Evolutionary conservation across 768 basidiomycete genomes (phyloP).

Genomic region (Rhodotorula paludigena): DNA sequence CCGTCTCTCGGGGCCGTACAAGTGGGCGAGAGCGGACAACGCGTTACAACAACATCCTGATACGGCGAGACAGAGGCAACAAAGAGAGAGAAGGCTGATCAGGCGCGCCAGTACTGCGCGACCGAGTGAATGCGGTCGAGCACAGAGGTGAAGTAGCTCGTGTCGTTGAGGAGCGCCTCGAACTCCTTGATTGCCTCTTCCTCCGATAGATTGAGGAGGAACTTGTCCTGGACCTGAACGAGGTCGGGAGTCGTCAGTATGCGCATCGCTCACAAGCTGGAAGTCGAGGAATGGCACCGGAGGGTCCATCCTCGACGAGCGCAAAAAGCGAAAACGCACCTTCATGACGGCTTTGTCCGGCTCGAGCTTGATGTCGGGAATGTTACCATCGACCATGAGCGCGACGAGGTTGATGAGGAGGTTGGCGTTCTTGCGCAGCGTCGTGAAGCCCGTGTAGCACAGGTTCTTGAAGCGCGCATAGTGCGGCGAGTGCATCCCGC

Average conservation of each 20-base stretch:
- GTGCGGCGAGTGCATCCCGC: conserved; percentile 91
- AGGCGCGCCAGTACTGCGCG: conserved; percentile 26
- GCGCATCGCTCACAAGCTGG: too few relatives aligned
- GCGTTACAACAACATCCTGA: too few relatives aligned
- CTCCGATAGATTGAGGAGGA: conserved; percentile 85
- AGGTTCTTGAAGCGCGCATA: conserved; percentile 93
- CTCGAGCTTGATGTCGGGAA: conserved; percentile 85
- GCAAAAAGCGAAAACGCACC: too few relatives aligned
- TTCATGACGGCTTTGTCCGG: conserved; percentile 53
- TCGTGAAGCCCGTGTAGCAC: conserved; percentile 96
- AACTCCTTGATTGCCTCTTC: conserved; percentile 91
- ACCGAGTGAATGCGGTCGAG: conserved; percentile 84
- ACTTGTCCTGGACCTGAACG: conserved; percentile 94
- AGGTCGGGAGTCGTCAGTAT: conserved; percentile 67
- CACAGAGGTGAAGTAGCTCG: conserved; percentile 85
- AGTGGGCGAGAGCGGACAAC: too few relatives aligned
- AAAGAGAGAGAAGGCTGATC: too few relatives aligned
- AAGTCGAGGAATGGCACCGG: too few relatives aligned
- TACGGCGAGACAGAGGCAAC: too few relatives aligned
- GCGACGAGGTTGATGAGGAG: conserved; percentile 92
- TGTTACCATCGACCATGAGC: conserved; percentile 95
- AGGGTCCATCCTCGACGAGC: too few relatives aligned
- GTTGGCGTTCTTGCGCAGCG: conserved; percentile 92
- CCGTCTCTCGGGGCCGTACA: too few relatives aligned
- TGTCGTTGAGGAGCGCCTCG: conserved; percentile 86